Percentiles rank a stretch among this genome's conserved stretches.
Conservation (phyloP, 163 green algal genomes). For the Botryococcus braunii region DNA sequence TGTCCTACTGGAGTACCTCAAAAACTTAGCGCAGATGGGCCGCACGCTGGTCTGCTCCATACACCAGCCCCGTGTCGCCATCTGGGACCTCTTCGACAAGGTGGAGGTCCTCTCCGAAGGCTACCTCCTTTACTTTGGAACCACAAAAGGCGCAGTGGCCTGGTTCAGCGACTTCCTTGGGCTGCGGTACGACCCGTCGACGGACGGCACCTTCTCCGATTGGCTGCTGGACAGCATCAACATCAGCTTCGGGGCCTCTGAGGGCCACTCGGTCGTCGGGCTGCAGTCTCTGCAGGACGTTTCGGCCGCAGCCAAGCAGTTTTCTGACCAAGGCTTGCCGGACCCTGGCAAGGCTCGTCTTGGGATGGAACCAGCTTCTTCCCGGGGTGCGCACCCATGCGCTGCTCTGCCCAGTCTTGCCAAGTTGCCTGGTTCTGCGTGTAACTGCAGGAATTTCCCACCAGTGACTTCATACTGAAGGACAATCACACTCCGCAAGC, state of each 20-base stretch:
- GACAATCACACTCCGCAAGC: no score
- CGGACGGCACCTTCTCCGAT: conserved; percentile 33
- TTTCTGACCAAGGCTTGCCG: no score
- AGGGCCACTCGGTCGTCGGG: no score
- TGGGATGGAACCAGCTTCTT: no score
- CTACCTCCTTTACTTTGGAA: conserved; percentile 42
- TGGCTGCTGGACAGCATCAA: conserved; percentile 55
- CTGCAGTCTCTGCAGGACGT: no score
- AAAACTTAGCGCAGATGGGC: conserved; percentile 21
- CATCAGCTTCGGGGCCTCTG: conserved; percentile 41
- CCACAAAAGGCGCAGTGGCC: conserved; percentile 10
- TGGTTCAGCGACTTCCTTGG: conserved; percentile 37
- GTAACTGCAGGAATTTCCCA: no score
- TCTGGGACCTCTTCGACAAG: conserved; percentile 54
- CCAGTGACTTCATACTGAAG: no score
- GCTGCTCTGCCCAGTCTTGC: no score
- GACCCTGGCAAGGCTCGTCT: no score
- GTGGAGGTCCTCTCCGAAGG: conserved; percentile 41
- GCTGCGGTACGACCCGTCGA: conserved; percentile 37
- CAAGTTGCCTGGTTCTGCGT: no score
- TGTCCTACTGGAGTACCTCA: conserved; percentile 30
- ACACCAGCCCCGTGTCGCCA: conserved; percentile 52
- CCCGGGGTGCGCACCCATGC: no score
- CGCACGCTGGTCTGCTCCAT: conserved; percentile 44
- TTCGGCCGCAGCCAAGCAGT: no score